phyloP scores from a whole-genome alignment of 495 filamentous ascomycete species.

The Penicillium argentinense region DNA sequence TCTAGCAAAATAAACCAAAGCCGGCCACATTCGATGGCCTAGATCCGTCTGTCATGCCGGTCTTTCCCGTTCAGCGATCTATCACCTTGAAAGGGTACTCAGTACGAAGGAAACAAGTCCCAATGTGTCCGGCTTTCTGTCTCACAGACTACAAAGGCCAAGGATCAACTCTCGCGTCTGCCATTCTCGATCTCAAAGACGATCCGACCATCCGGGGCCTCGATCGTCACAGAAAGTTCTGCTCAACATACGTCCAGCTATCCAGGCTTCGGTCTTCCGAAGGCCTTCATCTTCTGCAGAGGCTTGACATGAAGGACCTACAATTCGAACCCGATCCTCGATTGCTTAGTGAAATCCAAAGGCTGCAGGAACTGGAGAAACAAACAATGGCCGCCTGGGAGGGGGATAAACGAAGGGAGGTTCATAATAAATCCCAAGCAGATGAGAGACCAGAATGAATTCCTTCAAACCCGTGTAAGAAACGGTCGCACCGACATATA shows the following conservation, averaged over 20 bases:
- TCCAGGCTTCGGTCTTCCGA: background rate
- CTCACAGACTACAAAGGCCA: conserved; percentile 2
- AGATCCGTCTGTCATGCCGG: background rate
- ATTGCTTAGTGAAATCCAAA: conserved; percentile 2
- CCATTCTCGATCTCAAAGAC: background rate
- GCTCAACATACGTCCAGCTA: background rate
- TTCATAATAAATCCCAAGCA: too few species aligned
- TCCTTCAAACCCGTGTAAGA: too few species aligned
- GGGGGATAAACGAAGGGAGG: too few species aligned
- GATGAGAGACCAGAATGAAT: too few species aligned
- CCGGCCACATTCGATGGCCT: conserved; percentile 1
- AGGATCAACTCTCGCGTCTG: background rate
- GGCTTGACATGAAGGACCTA: background rate
- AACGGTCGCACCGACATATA: too few species aligned
- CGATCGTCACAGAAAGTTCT: background rate
- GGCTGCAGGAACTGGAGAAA: conserved; percentile 1
- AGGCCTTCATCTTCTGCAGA: background rate
- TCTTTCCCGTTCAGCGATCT: conserved; percentile 3
- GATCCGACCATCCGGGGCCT: background rate
- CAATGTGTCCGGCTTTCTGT: conserved; percentile 1
- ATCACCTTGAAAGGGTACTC: background rate
- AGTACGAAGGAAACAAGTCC: background rate
- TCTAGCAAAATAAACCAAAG: conserved; percentile 7
- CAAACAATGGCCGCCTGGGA: background rate
- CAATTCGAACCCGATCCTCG: background rate